Base-by-base conservation (phyloP, 2,329 filamentous ascomycete species). In the Chlorencoelia australis region DNA sequence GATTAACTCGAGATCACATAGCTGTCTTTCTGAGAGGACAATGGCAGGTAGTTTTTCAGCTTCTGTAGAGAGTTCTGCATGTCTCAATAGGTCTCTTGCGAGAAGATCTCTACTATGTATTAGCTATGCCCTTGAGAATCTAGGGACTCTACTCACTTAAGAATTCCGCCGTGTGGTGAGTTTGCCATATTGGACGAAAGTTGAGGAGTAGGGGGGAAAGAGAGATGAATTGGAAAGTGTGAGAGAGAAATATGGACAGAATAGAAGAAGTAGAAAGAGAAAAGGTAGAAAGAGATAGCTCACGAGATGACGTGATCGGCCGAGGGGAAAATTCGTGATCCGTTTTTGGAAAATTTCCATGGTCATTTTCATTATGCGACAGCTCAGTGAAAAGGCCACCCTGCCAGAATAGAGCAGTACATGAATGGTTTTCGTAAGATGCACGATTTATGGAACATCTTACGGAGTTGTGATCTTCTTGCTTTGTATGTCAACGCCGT, bases 1-100 rank as follows among this genome's bases (percentile, higher is more conserved):
- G 57, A 98, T 87, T 64, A 98, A 67, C 67, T 98, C 91, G 50
- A 98, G 73, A 72, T 98, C 91, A 66, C 91, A 98, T 33, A 98
- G 79, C 66, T 98, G 91, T 56, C 91, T 80, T 73, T 98, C 91
- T 34, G 75, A 82, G 50, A 98, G 78, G 42, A 82, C 67, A 50
- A 98, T 71, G 24, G 89, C 83, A 24, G 87, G 85, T 30, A 96
- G 78, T 20, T 59, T 80, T 70, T 94, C 88, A 27, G 89, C 83
- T 67, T 98, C 91, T 30, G 73, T 75, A 39, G 69, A 67, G 46
- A 98, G 82, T 68, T 94, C 70, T 46, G 71, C 71, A 50, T 91
- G 81, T 57, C 82, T 79, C 51, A 84, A 83, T 46, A 79, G 74
- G 75, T 98, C 91, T 66, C 91, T 82, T 49, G 87, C 88, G 53